Evolutionary conservation across 306 rosid genomes (phyloP).

Genomic region (Inga oerstediana): DNA sequence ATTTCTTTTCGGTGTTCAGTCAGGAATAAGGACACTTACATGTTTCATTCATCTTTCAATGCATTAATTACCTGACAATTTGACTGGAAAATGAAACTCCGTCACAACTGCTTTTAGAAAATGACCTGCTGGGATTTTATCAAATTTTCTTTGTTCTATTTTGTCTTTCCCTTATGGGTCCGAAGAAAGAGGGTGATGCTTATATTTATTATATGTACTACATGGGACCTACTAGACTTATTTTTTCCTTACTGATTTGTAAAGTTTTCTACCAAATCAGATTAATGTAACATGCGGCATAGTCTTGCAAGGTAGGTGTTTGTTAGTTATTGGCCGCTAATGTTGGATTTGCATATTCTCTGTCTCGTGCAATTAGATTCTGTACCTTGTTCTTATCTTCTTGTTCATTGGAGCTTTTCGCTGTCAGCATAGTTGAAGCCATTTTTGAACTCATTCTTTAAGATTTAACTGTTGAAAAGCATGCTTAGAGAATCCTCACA

Average conservation of each 20-base stretch:
- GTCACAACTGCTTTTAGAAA: background rate
- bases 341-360: conserved; percentile 12
- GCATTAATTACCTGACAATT: background rate
- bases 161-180: background rate
- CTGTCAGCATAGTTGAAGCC: background rate
- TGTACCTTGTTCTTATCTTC: conserved; percentile 19
- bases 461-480: background rate
- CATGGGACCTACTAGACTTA: conserved; percentile 36
- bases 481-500: background rate
- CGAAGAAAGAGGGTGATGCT: background rate
- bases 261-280: conserved; percentile 36
- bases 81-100: conserved; percentile 1
- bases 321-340: conserved; percentile 15
- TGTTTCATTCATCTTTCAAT: background rate
- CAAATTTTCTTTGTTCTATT: background rate
- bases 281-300: conserved; percentile 8
- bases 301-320: background rate
- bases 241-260: conserved; percentile 6
- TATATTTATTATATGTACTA: conserved; percentile 23
- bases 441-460: background rate
- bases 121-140: background rate
- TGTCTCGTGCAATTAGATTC: background rate
- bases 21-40: background rate
- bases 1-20: background rate
- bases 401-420: background rate